Evolutionary conservation across 2,329 filamentous ascomycete genomes (phyloP), one percentile per base, ranked within the genome.

Genomic region (Hypoxylon sp.): DNA sequence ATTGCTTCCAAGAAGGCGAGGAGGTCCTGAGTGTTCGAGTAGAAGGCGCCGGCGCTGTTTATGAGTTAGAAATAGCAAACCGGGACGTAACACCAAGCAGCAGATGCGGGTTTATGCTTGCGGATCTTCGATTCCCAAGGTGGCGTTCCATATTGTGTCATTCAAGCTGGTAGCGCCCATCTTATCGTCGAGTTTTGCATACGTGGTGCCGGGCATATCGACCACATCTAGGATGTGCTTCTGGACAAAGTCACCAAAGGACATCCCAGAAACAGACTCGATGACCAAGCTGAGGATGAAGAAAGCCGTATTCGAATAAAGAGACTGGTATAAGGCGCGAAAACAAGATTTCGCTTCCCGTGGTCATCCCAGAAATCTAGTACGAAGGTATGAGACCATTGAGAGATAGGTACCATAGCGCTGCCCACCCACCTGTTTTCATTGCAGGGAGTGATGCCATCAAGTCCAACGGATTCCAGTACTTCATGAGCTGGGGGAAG

Each of bases 231-330:
- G 79, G 41, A 88, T 80, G 11, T 73, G 73, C 0, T 80, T 69
- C n/a, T 79, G 72, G 10, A 82, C 76, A 2, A 84, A 75, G 1
- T 83, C 75, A 1, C 76, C 73, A 17, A 82, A 81, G 0, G 79
- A 69, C 50, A 78, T 79, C 3, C 81, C 80, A 0, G 81, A 82
- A 0, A 82, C 78, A 5, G 78, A 79, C 64, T 85, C 82, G 0
- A 87, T 75, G 0, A 82, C 82, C 0, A 82, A 74, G 2, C 82
- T 83, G 0, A 86, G 78, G 1, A 85, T 63, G 1, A 80, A 75
- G 19, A 83, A 83, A 0, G 79, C 84, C 2, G 81, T 75, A 68
- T 87, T 86, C 28, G 84, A 83, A 72, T 88, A 88, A 2, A 80
- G 76, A 0, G 85, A 2, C 77, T 81, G 0, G 80, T 78, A 68